A percentile compares a stretch with the other conserved stretches of the same genome.
Conservation (phyloP, 1,284 basidiomycete genomes). For the Trichosporon asahii region DNA sequence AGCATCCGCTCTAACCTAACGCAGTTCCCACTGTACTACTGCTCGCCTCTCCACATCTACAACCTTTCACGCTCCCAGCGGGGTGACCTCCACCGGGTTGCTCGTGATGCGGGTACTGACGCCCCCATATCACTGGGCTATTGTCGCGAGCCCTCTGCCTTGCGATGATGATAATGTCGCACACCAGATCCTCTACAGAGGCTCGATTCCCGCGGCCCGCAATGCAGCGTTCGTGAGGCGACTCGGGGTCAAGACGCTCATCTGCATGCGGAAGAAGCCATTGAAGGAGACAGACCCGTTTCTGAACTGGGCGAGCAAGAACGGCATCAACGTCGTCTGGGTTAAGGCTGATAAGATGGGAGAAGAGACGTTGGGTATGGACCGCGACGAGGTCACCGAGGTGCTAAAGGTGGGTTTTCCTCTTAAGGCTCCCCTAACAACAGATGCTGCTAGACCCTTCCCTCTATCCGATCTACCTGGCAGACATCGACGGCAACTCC, state of each 20-base stretch:
- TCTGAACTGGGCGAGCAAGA: conserved; percentile 29
- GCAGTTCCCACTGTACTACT: conserved; percentile 20
- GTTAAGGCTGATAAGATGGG: conserved; percentile 44
- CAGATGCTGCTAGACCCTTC: conserved; percentile 40
- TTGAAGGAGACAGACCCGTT: conserved; percentile 35
- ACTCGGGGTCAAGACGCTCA: conserved; percentile 59
- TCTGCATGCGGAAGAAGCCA: conserved; percentile 56
- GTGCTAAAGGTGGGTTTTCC: conserved; percentile 39
- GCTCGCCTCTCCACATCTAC: neutral
- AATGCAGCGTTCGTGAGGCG: conserved; percentile 39
- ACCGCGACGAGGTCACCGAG: conserved; percentile 37
- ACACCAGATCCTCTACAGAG: conserved; percentile 41
- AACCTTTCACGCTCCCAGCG: neutral
- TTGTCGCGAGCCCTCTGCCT: conserved; percentile 27
- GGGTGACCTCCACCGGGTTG: neutral
- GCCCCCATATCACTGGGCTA: conserved; percentile 34
- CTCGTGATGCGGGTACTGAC: conserved; percentile 25
- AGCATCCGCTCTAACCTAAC: conserved; percentile 26
- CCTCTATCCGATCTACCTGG: conserved; percentile 45
- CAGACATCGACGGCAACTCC: conserved; percentile 45
- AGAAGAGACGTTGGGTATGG: conserved; percentile 47
- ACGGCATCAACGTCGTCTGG: conserved; percentile 36
- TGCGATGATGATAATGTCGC: neutral
- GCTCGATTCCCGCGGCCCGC: conserved; percentile 38
- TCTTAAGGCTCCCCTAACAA: neutral